Base-by-base conservation (phyloP, 176 grass and related monocot species). In the Miscanthus lutarioriparius region DNA sequence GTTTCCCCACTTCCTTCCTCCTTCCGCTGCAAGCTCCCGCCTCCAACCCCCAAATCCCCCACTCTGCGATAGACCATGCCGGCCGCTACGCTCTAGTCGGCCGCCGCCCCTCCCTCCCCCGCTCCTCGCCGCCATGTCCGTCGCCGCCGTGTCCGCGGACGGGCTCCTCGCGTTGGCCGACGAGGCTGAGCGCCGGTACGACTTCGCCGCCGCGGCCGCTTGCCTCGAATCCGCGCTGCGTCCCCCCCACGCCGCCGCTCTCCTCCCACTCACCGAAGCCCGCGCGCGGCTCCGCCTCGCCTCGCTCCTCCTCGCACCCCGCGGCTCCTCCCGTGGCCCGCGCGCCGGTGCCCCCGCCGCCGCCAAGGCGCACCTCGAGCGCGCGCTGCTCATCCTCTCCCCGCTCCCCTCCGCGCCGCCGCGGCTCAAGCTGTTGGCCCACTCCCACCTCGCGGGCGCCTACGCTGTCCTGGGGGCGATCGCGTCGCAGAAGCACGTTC, bases 331-430 rank as follows among this genome's bases (percentile, higher is more conserved):
- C 44, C 26, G 41, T 69, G 92, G 83, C 7, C 78, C 43, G 3
- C 85, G 84, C 66, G 79, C 91, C 37, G 67, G 78, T 45, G 94
- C 89, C 4, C 91, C 91, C 56, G 69, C 89, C 83, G 82, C 56
- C 72, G 91, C 96, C 76, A 98, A 98, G 76, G 76, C 89, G 1
- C 96, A 98, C 77, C 96, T 98, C 35, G 91, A 98, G 83, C 87
- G 91, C 32, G 32, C 33, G 33, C 33, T 35, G 33, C 33, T 35
- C 33, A 35, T 35, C 3, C 3, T 35, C 33, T 35, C 33, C 33
- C 33, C 33, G 33, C 33, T 35, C 33, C 33, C 33, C 3, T 35
- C 33, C 3, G 33, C 33, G 33, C 33, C 33, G 33, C 33, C 33
- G 33, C 33, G 3, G 33, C 33, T 35, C 33, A 35, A 35, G 33